Base-by-base conservation (phyloP, 208 protist species). In the Acanthamoeba polyphaga region DNA sequence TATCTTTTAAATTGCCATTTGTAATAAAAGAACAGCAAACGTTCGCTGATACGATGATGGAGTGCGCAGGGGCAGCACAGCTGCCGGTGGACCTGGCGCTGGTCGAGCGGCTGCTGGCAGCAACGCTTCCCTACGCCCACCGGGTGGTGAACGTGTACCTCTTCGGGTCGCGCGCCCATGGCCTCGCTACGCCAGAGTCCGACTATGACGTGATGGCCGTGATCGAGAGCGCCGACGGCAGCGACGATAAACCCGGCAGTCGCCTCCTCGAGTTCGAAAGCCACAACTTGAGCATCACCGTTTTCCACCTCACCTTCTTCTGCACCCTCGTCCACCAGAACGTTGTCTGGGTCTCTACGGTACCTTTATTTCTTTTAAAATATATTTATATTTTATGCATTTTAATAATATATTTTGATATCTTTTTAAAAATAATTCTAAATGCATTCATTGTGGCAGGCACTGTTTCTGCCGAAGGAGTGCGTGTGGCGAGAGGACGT, bases 131-230 rank as follows among this genome's bases (percentile, higher is more conserved):
- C 66, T 38, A 13, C 19, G n/a, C 24, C 3, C 29, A 38, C 29
- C 66, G 66, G n/a, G 66, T 38, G 66, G 8, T 29, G 5, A 72
- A 72, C 66, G 66, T 72, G 24, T 72, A 72, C 29, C 66, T 72
- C n/a, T 72, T 72, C 29, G 66, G 66, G 0, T 72, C 66, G 15
- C 66, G 66, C n/a, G 66, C 66, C 10, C 66, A 72, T 5, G 66
- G 66, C n/a, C 66, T 72, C n/a, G 66, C 66, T 2, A 72, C 66
- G 7, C n/a, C 66, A 6, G n/a, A 72, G 66, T 72, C 66, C 7
- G 66, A 72, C 66, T 72, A 72, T n/a, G 66, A 72, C 66, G 66
- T 72, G 29, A 29, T 72, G 66, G 66, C 66, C 66, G 66, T 72
- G 4, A 22, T 72, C 1, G 66, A 29, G 66, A 72, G 66, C 66